A percentile compares a stretch with the other conserved stretches of the same genome.
Evolutionary conservation across 805 yeast species (phyloP).

Genomic region (Myxozyma neglecta): DNA sequence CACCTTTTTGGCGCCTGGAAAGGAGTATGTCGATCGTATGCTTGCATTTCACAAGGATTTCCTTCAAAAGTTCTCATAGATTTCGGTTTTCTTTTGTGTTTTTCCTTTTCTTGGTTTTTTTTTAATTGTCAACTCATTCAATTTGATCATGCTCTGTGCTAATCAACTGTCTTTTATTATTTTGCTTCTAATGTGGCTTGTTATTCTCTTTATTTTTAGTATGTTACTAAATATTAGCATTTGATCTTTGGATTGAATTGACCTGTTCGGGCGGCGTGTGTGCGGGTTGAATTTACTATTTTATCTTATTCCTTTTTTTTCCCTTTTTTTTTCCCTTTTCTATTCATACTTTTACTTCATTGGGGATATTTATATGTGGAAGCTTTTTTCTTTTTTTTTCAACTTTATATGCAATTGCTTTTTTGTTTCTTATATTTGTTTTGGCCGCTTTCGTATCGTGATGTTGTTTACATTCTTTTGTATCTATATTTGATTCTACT

Average conservation of each 20-base stretch:
- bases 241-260: background rate
- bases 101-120: background rate
- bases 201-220: background rate
- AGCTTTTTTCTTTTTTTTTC: background rate
- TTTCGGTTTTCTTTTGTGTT: background rate
- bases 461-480: background rate
- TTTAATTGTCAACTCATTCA: background rate
- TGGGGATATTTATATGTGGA: background rate
- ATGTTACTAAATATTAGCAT: background rate
- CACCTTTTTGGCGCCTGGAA: slow-evolving; percentile 94
- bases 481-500: background rate
- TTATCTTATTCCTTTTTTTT: background rate
- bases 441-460: no score
- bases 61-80: slow-evolving; percentile 48
- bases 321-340: background rate
- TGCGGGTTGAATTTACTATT: background rate
- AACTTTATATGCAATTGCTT: background rate
- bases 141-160: background rate
- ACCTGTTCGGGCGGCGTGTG: background rate
- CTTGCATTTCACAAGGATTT: slow-evolving; percentile 73
- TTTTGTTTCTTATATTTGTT: background rate
- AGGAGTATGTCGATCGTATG: slow-evolving; percentile 83
- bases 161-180: background rate
- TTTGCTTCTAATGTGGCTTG: background rate
- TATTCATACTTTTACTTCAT: background rate